Evolutionary conservation across 176 grass and related monocot species (phyloP).

Genomic region (Alopecurus myosuroides): DNA sequence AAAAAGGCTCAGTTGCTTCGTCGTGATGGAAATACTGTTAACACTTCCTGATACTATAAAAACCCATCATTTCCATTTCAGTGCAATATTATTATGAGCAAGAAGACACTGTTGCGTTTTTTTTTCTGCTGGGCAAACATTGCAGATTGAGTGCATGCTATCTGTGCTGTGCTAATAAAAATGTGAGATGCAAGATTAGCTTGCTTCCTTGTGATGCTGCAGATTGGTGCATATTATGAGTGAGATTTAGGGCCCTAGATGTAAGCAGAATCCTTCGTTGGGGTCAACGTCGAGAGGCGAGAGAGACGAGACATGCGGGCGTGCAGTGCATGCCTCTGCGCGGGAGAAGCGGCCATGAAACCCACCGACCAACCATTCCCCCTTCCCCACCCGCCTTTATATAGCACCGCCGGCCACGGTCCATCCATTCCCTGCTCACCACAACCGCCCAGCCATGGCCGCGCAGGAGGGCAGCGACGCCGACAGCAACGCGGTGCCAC

Average conservation of each 20-base stretch:
- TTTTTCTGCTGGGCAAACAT: background rate
- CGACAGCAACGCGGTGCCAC: background rate
- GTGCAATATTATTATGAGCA: background rate
- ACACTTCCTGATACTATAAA: background rate
- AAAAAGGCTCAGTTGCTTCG: slow-evolving; percentile 2
- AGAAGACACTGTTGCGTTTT: too few species aligned
- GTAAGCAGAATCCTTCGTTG: slow-evolving; percentile 4
- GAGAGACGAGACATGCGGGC: slow-evolving; percentile 16
- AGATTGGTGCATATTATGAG: background rate
- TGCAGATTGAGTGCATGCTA: background rate
- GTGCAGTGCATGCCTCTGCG: slow-evolving; percentile 2
- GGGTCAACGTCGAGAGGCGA: background rate
- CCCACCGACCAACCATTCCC: slow-evolving; percentile 23
- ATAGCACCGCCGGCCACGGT: background rate
- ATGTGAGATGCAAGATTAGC: background rate
- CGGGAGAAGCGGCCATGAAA: slow-evolving; percentile 34
- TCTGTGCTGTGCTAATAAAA: background rate
- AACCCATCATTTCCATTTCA: background rate
- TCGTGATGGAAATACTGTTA: background rate
- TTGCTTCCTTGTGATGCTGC: background rate
- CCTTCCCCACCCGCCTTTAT: background rate
- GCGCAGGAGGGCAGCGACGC: slow-evolving; percentile 27
- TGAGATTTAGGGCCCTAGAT: background rate
- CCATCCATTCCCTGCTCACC: background rate
- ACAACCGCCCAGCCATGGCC: slow-evolving; percentile 8